Evolutionary conservation across 306 rosid genomes (phyloP), one percentile per base, ranked within the genome.

Genomic region (Lathyrus tuberosus): DNA sequence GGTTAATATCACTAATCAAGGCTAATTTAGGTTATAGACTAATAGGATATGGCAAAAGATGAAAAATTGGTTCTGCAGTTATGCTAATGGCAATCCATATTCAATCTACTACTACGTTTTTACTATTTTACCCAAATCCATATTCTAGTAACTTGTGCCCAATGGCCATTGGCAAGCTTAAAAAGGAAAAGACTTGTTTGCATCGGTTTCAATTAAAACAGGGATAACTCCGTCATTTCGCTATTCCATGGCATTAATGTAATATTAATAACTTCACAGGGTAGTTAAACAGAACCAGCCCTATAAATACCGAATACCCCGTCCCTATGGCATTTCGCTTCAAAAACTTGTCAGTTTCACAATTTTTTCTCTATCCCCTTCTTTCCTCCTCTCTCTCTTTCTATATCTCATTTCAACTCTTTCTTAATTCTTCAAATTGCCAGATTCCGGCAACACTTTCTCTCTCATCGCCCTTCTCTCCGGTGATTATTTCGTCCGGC

Each of bases 231-330:
- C 12, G 88, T 79, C 71, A 76, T 60, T 76, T n/a, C 20, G 0
- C 0, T 0, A 0, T 2, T 0, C 0, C 9, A 3, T 72, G 79
- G 77, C 30, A 65, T 8, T 31, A 1, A 3, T 10, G 88, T 79
- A 79, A 84, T 76, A 59, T 6, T 0, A 1, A 0, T 0, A 3
- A 60, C 0, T 14, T 22, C 24, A 1, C 5, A 49, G 82, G 80
- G 74, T 48, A 48, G 67, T 46, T 31, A 12, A 7, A 0, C 6
- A 76, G 44, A 7, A 9, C 7, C 0, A 3, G 31, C 26, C 4
- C 62, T 81, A 84, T 84, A 84, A 84, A 84, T 84, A 81, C 0
- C 13, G 48, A 59, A 4, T 17, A 8, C 51, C 71, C 52, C 52
- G 1, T 26, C 4, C 16, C 70, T 0, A 1, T 2, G 20, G 30